Percentiles rank a stretch among this genome's conserved stretches.
These are phyloP conservation scores for Sphagnum tenellum DNA, from an alignment of 225 moss, liverwort and hornwort species.

Conservation along the genomic window DNA sequence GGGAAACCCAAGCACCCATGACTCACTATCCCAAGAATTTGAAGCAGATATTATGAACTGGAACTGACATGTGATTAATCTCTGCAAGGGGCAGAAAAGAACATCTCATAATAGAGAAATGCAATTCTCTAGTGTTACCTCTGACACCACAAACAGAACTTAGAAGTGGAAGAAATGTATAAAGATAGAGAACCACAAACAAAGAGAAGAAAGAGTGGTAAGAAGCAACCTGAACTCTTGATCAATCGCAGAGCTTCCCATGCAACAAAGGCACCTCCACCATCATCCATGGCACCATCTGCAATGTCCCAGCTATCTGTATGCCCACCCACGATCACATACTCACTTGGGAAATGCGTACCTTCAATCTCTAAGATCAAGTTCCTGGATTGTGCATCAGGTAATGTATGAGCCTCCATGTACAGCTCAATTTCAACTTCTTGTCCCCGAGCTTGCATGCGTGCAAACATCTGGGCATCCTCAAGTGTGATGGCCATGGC, in stretches of 20 bases:
- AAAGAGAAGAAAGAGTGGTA: background rate
- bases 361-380: conserved; percentile 59
- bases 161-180: background rate
- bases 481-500: conserved; percentile 67
- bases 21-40: no score
- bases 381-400: conserved; percentile 63
- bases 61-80: no score
- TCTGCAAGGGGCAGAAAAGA: background rate
- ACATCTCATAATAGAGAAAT: background rate
- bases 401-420: conserved; percentile 62
- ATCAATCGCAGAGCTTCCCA: conserved; percentile 65
- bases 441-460: conserved; percentile 68
- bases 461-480: conserved; percentile 70
- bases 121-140: background rate
- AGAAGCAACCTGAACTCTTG: conserved; percentile 1
- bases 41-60: no score
- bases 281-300: conserved; percentile 90
- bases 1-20: no score
- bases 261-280: conserved; percentile 67
- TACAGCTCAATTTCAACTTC: conserved; percentile 69
- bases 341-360: conserved; percentile 49
- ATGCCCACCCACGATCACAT: conserved; percentile 74
- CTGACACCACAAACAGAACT: no score
- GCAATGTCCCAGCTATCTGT: conserved; percentile 92
- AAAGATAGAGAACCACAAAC: background rate